These are phyloP conservation scores for Eimeria necatrix DNA, from an alignment of 169 alveolate species.

Conservation along the genomic window DNA sequence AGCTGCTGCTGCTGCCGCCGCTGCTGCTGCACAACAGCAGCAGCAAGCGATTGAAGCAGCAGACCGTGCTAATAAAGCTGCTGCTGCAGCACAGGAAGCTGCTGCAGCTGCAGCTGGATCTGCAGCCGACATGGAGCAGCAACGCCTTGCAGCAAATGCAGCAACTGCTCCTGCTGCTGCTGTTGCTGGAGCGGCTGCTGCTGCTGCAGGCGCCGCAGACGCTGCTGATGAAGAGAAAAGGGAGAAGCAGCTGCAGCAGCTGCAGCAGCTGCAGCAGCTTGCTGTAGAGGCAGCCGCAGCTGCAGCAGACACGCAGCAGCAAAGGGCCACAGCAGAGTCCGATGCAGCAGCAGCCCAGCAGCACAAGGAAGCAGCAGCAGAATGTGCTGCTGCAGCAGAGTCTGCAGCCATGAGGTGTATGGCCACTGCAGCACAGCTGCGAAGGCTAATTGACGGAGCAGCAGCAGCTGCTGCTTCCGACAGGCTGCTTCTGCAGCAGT, in stretches of 20 bases:
- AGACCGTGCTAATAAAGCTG: background rate
- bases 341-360: constrained; percentile 17
- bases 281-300: background rate
- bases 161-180: constrained; percentile 11
- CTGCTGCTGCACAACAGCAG: background rate
- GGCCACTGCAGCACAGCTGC: constrained; percentile 41
- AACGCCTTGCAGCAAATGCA: background rate
- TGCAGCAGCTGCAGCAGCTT: background rate
- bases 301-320: constrained; percentile 16
- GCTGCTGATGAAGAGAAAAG: no score
- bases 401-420: constrained; percentile 1
- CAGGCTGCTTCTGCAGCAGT: constrained; percentile 6
- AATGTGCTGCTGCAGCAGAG: constrained; percentile 26
- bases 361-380: constrained; percentile 36
- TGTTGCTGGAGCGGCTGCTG: constrained; percentile 11
- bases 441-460: background rate
- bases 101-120: constrained; percentile 29
- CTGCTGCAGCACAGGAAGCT: constrained; percentile 11
- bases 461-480: constrained; percentile 43
- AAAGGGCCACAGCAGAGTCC: background rate
- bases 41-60: constrained; percentile 19
- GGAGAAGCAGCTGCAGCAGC: background rate
- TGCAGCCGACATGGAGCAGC: constrained; percentile 6
- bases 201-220: constrained; percentile 14
- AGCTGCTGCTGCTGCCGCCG: constrained; percentile 22